phyloP scores from a whole-genome alignment of 2,329 filamentous ascomycete genomes.

The Xylariales sp. region DNA sequence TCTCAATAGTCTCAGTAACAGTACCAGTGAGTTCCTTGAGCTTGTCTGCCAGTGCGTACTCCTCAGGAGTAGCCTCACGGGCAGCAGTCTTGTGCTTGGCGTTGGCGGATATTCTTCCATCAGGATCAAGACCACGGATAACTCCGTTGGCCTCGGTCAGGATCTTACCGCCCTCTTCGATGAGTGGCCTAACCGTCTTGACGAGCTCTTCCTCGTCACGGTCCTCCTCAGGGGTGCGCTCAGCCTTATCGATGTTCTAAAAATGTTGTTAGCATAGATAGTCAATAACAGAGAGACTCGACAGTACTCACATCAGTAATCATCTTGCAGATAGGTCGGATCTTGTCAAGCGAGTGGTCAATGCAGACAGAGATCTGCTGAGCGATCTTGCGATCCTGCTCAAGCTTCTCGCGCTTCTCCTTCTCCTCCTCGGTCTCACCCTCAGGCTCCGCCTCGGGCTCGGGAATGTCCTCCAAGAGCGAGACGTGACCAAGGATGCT shows the following conservation, averaged over 20 bases:
- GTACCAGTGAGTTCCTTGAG: constrained; percentile 82
- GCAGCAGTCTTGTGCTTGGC: constrained; percentile 77
- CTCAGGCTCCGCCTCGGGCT: constrained; percentile 34
- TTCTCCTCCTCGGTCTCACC: constrained; percentile 57
- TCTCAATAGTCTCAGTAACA: constrained; percentile 79
- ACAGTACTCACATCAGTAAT: constrained; percentile 71
- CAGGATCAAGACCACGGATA: constrained; percentile 83
- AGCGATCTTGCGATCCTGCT: constrained; percentile 71
- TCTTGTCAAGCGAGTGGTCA: constrained; percentile 73
- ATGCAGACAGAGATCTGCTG: constrained; percentile 69
- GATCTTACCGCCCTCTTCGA: constrained; percentile 79
- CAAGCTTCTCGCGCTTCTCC: constrained; percentile 49
- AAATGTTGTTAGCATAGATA: constrained; percentile 1
- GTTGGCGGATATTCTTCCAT: constrained; percentile 77
- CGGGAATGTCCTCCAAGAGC: constrained; percentile 55
- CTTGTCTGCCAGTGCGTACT: constrained; percentile 77
- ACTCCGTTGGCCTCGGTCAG: constrained; percentile 82
- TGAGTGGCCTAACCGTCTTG: constrained; percentile 77
- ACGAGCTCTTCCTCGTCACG: constrained; percentile 88
- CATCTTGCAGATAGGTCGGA: constrained; percentile 80
- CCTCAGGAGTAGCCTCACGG: constrained; percentile 74
- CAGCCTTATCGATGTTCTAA: constrained; percentile 72
- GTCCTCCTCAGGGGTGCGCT: constrained; percentile 78
- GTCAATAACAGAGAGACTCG: neutral
- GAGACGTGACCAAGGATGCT: constrained; percentile 63